Conservation (phyloP, 164 flowering plant genomes). For the Piper longum region DNA sequence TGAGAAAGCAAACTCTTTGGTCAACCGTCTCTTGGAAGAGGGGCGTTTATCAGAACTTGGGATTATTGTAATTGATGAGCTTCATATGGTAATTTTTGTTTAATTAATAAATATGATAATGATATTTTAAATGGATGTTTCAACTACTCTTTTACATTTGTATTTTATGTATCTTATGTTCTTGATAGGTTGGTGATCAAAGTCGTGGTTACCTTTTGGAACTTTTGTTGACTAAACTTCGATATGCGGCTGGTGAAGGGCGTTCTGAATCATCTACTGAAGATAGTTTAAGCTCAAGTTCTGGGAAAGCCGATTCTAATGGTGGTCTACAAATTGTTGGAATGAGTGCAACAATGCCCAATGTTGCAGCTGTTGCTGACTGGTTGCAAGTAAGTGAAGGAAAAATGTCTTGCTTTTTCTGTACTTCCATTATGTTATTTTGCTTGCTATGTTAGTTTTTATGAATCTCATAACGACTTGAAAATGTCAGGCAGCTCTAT, state of each 20-base stretch:
- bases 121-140: slow-evolving; percentile 1
- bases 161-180: slow-evolving; percentile 1
- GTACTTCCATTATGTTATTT: background rate
- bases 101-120: background rate
- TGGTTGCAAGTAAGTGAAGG: slow-evolving; percentile 85
- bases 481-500: slow-evolving; percentile 61
- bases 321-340: slow-evolving; percentile 93
- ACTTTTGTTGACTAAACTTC: slow-evolving; percentile 89
- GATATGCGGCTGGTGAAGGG: slow-evolving; percentile 95
- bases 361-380: slow-evolving; percentile 89
- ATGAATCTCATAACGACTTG: background rate
- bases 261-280: slow-evolving; percentile 51
- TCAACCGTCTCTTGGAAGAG: slow-evolving; percentile 87
- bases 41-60: slow-evolving; percentile 95
- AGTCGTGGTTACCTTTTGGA: slow-evolving; percentile 88
- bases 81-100: slow-evolving; percentile 66
- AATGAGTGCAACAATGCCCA: slow-evolving; percentile 99
- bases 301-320: slow-evolving; percentile 59
- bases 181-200: slow-evolving; percentile 83
- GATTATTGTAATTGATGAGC: slow-evolving; percentile 88
- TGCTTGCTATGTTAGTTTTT: background rate
- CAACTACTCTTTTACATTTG: background rate
- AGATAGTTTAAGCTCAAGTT: slow-evolving; percentile 73
- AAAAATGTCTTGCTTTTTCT: background rate
- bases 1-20: slow-evolving; percentile 88